Evolutionary conservation across 2,329 filamentous ascomycete species (phyloP), one percentile per base, ranked within the genome.

Genomic region (Apiospora rasikravindrae): DNA sequence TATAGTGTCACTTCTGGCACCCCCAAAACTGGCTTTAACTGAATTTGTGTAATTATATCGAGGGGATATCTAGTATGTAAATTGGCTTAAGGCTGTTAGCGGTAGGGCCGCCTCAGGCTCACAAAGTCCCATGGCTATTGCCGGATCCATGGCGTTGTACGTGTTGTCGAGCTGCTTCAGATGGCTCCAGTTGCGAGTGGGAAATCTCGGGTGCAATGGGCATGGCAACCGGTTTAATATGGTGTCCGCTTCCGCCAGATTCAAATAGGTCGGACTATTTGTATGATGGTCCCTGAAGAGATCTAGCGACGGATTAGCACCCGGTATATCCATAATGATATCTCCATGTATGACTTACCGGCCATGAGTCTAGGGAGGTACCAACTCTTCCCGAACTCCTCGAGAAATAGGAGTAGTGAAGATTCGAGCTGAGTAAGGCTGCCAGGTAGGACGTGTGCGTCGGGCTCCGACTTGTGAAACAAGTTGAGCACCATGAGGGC

Each of bases 301-400:
- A n/a, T 37, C 57, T 64, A n/a, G 16, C 19, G 19, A n/a, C 24
- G 16, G 1, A 10, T 64, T 64, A 64, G 57, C 57, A 11, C 3
- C 1, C 13, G 57, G 24, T 14, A 2, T 6, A 14, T 64, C 8
- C 22, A 14, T 3, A 14, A 10, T n/a, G n/a, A 1, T 14, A 14
- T 6, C n/a, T 3, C 22, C 6, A 40, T 64, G 33, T 5, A 64
- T 22, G 16, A 64, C 57, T 37, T 40, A 64, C 57, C 33, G 19
- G 57, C 29, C 57, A 64, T 64, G 13, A 40, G 57, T 40, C 33
- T 64, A n/a, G 57, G 57, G 40, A 64, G 57, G 40, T 40, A 64
- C 57, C 57, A 64, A n/a, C 19, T 40, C 33, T 64, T 64, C 33
- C 57, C 57, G 33, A 37, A 22, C 4, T 64, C 57, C 40, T 64